phyloP scores from a whole-genome alignment of 2,329 filamentous ascomycete species.

The Thelonectria olida region DNA sequence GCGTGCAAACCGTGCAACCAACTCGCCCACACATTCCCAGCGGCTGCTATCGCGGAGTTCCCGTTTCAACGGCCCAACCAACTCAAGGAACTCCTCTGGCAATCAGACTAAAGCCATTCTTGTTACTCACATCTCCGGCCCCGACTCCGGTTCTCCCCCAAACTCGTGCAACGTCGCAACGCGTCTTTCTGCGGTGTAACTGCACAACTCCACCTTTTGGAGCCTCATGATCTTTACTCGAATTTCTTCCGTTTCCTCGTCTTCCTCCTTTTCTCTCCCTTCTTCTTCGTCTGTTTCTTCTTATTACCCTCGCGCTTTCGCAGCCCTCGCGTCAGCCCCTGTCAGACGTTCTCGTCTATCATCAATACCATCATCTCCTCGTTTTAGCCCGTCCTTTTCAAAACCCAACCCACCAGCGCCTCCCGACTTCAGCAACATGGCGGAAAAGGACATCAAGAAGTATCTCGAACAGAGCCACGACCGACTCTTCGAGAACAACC shows the following conservation, averaged over 20 bases:
- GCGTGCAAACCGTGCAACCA: constrained; percentile 9
- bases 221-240: constrained; percentile 36
- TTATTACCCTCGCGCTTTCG: neutral
- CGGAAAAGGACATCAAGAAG: constrained; percentile 54
- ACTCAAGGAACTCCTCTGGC: neutral
- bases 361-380: constrained; percentile 19
- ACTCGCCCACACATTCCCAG: neutral
- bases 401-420: constrained; percentile 10
- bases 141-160: neutral
- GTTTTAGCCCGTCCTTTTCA: constrained; percentile 7
- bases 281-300: too few relatives aligned
- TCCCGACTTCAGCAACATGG: constrained; percentile 41
- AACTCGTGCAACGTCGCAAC: constrained; percentile 10
- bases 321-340: neutral
- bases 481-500: constrained; percentile 75
- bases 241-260: constrained; percentile 24
- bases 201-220: constrained; percentile 8
- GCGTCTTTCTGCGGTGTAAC: neutral
- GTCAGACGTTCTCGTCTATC: neutral
- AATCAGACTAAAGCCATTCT: constrained; percentile 8
- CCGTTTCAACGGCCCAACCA: constrained; percentile 1
- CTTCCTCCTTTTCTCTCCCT: constrained; percentile 16
- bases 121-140: constrained; percentile 10
- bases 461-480: constrained; percentile 73
- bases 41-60: neutral